These are phyloP conservation scores for Coelastrella sp. DNA, from an alignment of 139 green algal genomes.

Conservation along the genomic window DNA sequence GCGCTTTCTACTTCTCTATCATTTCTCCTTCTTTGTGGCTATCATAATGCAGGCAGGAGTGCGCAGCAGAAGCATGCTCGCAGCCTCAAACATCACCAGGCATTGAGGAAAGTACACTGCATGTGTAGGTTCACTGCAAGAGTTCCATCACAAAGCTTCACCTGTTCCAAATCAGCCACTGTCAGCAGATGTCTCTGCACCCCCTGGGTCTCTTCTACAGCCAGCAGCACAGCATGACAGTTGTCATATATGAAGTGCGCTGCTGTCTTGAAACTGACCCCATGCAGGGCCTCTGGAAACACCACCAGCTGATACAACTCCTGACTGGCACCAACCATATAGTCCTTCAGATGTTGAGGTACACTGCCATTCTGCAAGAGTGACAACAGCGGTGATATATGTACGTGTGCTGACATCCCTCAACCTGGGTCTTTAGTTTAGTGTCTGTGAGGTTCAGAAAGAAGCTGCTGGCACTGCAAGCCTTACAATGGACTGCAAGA, in stretches of 20 bases:
- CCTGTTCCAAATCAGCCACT: slow-evolving; percentile 7
- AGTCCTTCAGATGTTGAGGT: neutral
- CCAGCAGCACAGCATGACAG: slow-evolving; percentile 31
- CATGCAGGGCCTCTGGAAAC: slow-evolving; percentile 6
- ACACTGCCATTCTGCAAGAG: neutral
- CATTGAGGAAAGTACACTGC: too few relatives aligned
- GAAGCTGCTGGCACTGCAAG: too few relatives aligned
- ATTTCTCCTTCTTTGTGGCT: too few relatives aligned
- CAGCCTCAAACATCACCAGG: too few relatives aligned
- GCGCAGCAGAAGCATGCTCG: neutral
- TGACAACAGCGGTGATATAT: neutral
- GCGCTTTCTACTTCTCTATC: too few relatives aligned
- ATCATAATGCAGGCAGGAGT: neutral
- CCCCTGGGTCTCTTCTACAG: neutral
- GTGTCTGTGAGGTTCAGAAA: too few relatives aligned
- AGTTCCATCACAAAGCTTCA: neutral
- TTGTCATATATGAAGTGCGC: slow-evolving; percentile 43
- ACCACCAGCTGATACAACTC: slow-evolving; percentile 35
- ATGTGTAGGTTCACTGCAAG: too few relatives aligned
- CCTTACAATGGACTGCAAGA: too few relatives aligned
- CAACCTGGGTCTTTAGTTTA: too few relatives aligned
- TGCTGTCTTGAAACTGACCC: neutral
- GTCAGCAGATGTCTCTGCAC: neutral
- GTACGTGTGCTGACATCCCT: neutral
- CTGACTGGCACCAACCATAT: slow-evolving; percentile 34